Evolutionary conservation across 108 stramenopile genomes (phyloP).

Genomic region (Epithemia pelagica): DNA sequence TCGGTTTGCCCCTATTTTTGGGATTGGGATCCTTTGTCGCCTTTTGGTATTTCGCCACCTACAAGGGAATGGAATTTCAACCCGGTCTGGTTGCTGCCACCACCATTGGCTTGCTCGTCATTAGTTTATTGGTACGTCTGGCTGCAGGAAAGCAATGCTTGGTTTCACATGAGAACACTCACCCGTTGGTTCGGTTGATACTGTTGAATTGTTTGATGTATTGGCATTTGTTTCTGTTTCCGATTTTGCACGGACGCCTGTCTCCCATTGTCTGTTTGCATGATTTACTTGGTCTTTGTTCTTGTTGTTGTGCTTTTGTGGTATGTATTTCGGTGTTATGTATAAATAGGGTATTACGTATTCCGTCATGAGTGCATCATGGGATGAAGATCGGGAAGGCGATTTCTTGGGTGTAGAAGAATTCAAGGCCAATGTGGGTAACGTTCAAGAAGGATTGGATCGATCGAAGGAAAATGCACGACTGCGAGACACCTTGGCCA

Average conservation of each 20-base stretch:
- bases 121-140: conserved; percentile 57
- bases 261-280: too few relatives aligned
- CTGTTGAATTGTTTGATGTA: too few relatives aligned
- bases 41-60: conserved; percentile 80
- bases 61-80: conserved; percentile 66
- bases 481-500: conserved; percentile 64
- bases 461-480: conserved; percentile 68
- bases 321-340: too few relatives aligned
- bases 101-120: conserved; percentile 53
- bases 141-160: too few relatives aligned
- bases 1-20: conserved; percentile 71
- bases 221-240: too few relatives aligned
- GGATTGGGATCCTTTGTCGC: conserved; percentile 60
- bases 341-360: conserved; percentile 82
- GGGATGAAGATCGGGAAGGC: conserved; percentile 78
- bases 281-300: too few relatives aligned
- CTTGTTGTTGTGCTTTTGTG: too few relatives aligned
- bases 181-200: too few relatives aligned
- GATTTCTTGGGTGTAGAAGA: conserved; percentile 60
- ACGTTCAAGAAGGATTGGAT: conserved; percentile 54
- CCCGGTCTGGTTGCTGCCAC: conserved; percentile 67
- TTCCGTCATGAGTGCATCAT: conserved; percentile 68
- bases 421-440: conserved; percentile 59
- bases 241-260: too few relatives aligned
- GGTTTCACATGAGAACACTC: too few relatives aligned